Evolutionary conservation across 1,284 basidiomycete species (phyloP), one percentile per base, ranked within the genome.

Genomic region (Waitea zeae): DNA sequence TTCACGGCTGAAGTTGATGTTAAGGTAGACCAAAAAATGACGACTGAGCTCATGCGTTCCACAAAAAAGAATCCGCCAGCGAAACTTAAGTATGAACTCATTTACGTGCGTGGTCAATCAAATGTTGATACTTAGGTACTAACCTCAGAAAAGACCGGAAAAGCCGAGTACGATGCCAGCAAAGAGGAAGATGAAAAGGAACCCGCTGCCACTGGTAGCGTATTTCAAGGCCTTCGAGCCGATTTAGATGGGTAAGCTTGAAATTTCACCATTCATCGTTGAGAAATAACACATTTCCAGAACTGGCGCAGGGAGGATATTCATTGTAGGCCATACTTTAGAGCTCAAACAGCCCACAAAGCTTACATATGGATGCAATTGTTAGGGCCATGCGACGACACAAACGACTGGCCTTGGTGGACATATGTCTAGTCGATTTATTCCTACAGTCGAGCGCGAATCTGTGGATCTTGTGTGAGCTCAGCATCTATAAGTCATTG

Each of bases 371-470:
- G 14, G 27, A 24, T 26, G 18, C 31, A 70, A n/a, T n/a, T n/a
- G n/a, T n/a, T n/a, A n/a, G n/a, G n/a, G 77, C 7, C 81, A 84
- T 46, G 67, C 78, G 12, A 92, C 88, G 4, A 78, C 69, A 15
- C 93, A 98, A 56, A 95, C 90, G 4, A 95, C 90, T 2, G 88
- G 90, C 33, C 74, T 95, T 30, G 86, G 84, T 3, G 90, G 90
- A 0, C 88, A 93, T 47, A 73, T 97, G 53, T 75, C 88, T 2
- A 80, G 87, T 2, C 67, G 90, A 5, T 97, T 97, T 50, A 95
- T 98, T 39, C 89, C 90, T 1, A 98, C 93, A 0, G 93, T 98
- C 2, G 93, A 98, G 55, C 72, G 93, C 42, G 93, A 98, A 56
- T 87, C 84, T 0, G 79, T 96, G 42, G 90, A 95, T 54, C 59